Evolutionary conservation across 164 flowering plant species (phyloP), one percentile per base, ranked within the genome.

Genomic region (Malania oleifera): DNA sequence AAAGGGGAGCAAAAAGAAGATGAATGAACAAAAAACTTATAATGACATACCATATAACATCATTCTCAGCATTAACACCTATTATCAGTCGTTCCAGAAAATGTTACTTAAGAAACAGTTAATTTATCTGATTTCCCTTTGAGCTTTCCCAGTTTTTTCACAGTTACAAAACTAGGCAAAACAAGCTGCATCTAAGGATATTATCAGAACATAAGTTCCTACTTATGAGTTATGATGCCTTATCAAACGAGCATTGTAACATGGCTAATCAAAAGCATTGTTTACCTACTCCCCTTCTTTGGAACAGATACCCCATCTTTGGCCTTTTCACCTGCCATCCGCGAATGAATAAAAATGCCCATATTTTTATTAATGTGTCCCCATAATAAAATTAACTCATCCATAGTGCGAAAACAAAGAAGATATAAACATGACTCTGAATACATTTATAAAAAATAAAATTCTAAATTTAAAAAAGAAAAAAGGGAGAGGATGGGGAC

Each of bases 201-300:
- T 59, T 22, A 72, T 49, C 60, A 61, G 34, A 46, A 59, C 9
- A 49, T 6, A 34, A 18, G 13, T 62, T 67, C 54, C 44, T 34
- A 67, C 54, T 54, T 52, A 73, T 53, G 56, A 67, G 52, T 54
- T 52, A 73, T 53, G 56, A 61, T 66, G 70, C 63, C 75, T 74
- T 49, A 69, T 60, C 70, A 60, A 64, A 60, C 43, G 62, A 82
- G 70, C 66, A 73, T 57, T 51, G 66, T 28, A 81, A 72, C 75
- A 79, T 67, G 61, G 74, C 73, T 65, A 72, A 80, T 75, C 77
- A 85, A 85, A 84, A 74, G 80, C 80, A 73, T 80, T 82, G 72
- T 85, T 92, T 93, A 93, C 99, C 99, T 93, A 93, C 96, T 93
- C 67, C 99, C 97, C 91, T 90, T 90, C 97, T 93, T 93, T 87